Base-by-base conservation (phyloP, 441 rosid species). In the Dalechampia spathulata region DNA sequence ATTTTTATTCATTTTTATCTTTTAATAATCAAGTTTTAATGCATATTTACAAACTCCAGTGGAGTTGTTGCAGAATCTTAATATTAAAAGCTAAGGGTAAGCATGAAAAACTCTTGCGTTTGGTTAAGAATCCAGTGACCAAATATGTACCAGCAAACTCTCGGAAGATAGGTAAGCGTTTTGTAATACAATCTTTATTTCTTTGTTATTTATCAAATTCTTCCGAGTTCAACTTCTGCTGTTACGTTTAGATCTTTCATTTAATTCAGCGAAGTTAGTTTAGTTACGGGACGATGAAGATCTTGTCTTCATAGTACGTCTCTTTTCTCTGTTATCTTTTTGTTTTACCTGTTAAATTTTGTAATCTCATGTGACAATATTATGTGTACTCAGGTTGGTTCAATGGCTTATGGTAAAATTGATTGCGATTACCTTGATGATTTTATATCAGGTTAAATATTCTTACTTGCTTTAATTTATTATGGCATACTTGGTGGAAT, bases 251-350 rank as follows among this genome's bases (percentile, higher is more conserved):
- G 90, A 87, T 17, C 74, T 85, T 62, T 85, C 94, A 23, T 61
- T 57, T 66, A 83, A 87, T 64, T 77, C 87, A n/a, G 74, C 71
- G 3, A 83, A 77, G 64, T 36, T 76, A 44, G 67, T 83, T 19
- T 70, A 72, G 38, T 66, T 83, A 73, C 73, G 66, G 61, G 74
- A 79, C 62, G 87, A 81, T 16, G 37, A 22, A 2, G 73, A 82
- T 58, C 74, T 79, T 42, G 83, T 83, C 59, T 83, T 83, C 79
- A 84, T 83, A 84, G 94, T 81, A 68, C 52, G 80, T 50, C 37
- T 51, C 1, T 45, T 11, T 45, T 4, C 15, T 45, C 2, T 43
- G 22, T 43, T 43, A 16, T 43, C 19, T 6, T n/a, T 20, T 23
- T 16, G 8, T 43, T 21, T 21, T 7, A n/a, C n/a, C n/a, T n/a